Conservation (phyloP, 2,329 filamentous ascomycete genomes). For the Diaporthe helianthi region DNA sequence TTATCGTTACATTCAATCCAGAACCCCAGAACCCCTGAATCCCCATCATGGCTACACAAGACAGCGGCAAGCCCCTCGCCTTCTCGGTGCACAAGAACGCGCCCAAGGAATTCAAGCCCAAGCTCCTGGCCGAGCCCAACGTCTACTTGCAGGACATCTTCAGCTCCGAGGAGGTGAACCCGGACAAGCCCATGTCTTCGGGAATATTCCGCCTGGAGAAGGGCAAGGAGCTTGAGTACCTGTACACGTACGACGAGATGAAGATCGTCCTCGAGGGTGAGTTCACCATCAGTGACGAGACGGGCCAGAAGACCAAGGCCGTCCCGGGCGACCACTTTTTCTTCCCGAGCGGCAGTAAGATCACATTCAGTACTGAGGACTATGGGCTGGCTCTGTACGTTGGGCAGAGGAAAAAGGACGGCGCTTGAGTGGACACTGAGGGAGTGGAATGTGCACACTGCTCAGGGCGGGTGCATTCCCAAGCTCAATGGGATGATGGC, state of each 20-base stretch:
- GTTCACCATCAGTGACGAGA: constrained; percentile 69
- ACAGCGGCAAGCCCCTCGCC: constrained; percentile 20
- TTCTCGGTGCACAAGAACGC: constrained; percentile 22
- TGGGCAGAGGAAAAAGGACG: constrained; percentile 49
- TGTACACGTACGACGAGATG: constrained; percentile 73
- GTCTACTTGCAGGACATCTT: constrained; percentile 70
- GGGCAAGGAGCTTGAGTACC: constrained; percentile 71
- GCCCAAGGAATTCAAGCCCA: constrained; percentile 59
- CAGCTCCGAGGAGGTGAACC: constrained; percentile 60
- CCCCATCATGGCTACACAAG: background rate
- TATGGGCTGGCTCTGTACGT: constrained; percentile 68
- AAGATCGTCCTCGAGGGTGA: constrained; percentile 75
- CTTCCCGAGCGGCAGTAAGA: constrained; percentile 70
- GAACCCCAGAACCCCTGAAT: too few relatives aligned
- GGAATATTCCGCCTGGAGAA: constrained; percentile 74
- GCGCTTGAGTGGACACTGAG: constrained; percentile 37
- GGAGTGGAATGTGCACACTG: too few relatives aligned
- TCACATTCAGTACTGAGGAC: constrained; percentile 69
- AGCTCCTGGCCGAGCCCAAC: constrained; percentile 72
- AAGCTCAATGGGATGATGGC: too few relatives aligned
- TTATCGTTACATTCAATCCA: background rate
- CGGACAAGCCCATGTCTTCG: constrained; percentile 65
- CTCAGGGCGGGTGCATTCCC: too few relatives aligned
- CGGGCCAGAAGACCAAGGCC: constrained; percentile 65
- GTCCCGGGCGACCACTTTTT: constrained; percentile 71